Conservation (phyloP, 768 basidiomycete genomes). For the Chalciporus pseudorubinellus region DNA sequence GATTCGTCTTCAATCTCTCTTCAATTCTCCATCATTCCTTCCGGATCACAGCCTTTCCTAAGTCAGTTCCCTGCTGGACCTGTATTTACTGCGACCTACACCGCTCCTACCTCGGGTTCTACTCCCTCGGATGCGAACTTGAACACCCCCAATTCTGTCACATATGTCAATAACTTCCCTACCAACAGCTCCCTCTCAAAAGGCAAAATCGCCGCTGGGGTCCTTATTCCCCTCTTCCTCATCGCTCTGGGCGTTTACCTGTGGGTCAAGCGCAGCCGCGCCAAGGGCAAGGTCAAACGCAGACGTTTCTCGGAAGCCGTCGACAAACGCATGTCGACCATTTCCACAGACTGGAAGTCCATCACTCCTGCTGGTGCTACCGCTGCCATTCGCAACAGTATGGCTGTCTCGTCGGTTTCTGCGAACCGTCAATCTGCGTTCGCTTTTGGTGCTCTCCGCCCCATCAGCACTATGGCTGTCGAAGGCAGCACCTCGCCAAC, state of each 20-base stretch:
- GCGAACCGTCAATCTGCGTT: constrained; percentile 47
- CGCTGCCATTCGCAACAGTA: constrained; percentile 70
- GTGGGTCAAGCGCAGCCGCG: constrained; percentile 56
- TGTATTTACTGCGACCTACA: constrained; percentile 64
- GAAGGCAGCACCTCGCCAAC: constrained; percentile 40
- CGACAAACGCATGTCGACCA: constrained; percentile 83
- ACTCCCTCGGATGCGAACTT: constrained; percentile 42
- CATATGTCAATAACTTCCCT: constrained; percentile 39
- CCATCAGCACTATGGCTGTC: constrained; percentile 42
- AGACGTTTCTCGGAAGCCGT: constrained; percentile 61
- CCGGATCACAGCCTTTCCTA: constrained; percentile 49
- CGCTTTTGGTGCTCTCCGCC: constrained; percentile 56
- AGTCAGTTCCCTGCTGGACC: constrained; percentile 62
- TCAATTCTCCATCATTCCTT: constrained; percentile 57
- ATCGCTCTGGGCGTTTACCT: constrained; percentile 40
- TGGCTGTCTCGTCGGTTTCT: constrained; percentile 42
- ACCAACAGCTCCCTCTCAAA: constrained; percentile 38
- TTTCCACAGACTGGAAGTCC: constrained; percentile 74
- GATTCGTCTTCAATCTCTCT: constrained; percentile 45
- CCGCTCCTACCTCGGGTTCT: constrained; percentile 38
- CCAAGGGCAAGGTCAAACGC: constrained; percentile 48
- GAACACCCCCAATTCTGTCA: constrained; percentile 33
- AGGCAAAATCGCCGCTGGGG: constrained; percentile 65
- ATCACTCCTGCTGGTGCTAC: constrained; percentile 67
- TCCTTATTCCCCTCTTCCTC: constrained; percentile 62